phyloP scores from a whole-genome alignment of 192 early-diverging fungal species.

The Coemansia aciculifera region DNA sequence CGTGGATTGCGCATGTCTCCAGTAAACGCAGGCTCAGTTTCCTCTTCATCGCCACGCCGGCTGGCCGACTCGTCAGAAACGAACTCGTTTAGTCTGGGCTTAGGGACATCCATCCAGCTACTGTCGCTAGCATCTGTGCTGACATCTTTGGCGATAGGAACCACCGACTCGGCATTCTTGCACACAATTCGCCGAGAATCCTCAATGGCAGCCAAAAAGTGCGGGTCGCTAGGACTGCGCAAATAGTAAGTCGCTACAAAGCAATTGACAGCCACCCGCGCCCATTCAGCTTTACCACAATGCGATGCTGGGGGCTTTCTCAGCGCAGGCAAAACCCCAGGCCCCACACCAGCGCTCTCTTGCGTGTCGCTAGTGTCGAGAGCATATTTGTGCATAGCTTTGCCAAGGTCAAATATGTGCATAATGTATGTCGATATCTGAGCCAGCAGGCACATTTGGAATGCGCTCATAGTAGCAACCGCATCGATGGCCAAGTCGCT shows the following conservation, averaged over 20 bases:
- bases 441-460: slow-evolving; percentile 28
- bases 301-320: neutral
- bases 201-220: slow-evolving; percentile 23
- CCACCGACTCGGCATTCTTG: neutral
- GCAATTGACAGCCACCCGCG: slow-evolving; percentile 19
- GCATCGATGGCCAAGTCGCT: neutral
- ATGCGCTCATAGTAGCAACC: slow-evolving; percentile 7
- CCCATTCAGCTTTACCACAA: neutral
- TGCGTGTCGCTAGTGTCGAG: neutral
- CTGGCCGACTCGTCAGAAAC: neutral
- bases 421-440: slow-evolving; percentile 20
- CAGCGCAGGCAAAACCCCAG: neutral
- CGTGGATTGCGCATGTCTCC: slow-evolving; percentile 19
- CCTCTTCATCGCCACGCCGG: neutral
- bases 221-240: slow-evolving; percentile 16
- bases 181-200: neutral
- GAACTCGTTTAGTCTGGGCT: neutral
- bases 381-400: neutral
- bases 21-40: neutral
- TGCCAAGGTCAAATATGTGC: slow-evolving; percentile 16
- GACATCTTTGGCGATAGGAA: neutral
- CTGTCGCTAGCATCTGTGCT: neutral
- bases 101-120: neutral
- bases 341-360: neutral
- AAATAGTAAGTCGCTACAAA: slow-evolving; percentile 26